Conservation (phyloP, 1,139 yeast genomes). For the Yamadazyma songkhlaensis region DNA sequence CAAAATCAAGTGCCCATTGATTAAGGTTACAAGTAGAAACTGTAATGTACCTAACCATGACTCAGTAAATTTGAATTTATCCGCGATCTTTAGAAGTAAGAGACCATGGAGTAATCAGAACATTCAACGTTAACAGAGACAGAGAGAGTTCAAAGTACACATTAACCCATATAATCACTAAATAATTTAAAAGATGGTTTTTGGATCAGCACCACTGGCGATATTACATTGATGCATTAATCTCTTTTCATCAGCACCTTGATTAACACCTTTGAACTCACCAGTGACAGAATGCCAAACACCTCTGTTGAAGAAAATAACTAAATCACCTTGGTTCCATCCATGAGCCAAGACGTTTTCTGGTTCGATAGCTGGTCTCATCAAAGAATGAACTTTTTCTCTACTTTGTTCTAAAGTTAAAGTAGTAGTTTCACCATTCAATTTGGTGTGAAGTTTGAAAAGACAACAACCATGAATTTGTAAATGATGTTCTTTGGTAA, state of each 20-base stretch:
- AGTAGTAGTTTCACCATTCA: conserved; percentile 47
- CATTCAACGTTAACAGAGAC: too few relatives aligned
- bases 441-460: conserved; percentile 57
- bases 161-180: conserved; percentile 1
- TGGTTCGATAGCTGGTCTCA: conserved; percentile 86
- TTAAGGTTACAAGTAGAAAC: conserved; percentile 71
- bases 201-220: conserved; percentile 76
- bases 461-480: conserved; percentile 89
- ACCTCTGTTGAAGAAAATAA: conserved; percentile 81
- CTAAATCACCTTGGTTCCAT: conserved; percentile 82
- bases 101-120: too few relatives aligned
- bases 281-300: conserved; percentile 92
- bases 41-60: conserved; percentile 57
- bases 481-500: conserved; percentile 74
- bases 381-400: conserved; percentile 60
- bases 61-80: background rate
- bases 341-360: conserved; percentile 71
- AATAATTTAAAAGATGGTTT: conserved; percentile 10
- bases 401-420: conserved; percentile 71
- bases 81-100: too few relatives aligned
- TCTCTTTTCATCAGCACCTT: conserved; percentile 67
- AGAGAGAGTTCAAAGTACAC: background rate
- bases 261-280: conserved; percentile 56
- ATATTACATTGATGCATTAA: conserved; percentile 92
- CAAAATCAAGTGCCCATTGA: conserved; percentile 99